Conservation (phyloP, 2,329 filamentous ascomycete genomes). For the Xylaria sp. region DNA sequence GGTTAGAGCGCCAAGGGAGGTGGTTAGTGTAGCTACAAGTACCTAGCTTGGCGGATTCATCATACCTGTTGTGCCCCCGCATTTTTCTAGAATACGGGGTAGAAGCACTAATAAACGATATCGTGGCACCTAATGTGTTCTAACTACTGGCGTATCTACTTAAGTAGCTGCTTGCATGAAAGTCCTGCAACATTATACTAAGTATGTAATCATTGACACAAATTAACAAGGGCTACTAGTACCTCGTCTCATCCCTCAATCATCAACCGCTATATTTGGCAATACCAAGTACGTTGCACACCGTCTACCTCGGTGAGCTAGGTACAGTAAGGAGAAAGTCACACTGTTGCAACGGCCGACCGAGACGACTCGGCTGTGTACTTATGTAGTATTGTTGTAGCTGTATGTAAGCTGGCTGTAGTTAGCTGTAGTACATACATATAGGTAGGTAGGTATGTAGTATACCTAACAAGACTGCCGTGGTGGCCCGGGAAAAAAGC, state of each 20-base stretch:
- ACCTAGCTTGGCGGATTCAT: constrained; percentile 22
- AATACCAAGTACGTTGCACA: background rate
- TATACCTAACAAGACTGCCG: constrained; percentile 26
- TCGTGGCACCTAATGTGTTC: background rate
- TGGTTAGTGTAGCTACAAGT: background rate
- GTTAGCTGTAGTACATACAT: background rate
- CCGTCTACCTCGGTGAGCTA: background rate
- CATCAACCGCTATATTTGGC: background rate
- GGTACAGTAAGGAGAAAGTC: background rate
- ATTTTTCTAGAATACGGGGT: constrained; percentile 36
- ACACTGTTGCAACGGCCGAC: constrained; percentile 22
- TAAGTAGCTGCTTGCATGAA: background rate
- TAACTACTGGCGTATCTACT: constrained; percentile 3
- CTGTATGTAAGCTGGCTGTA: background rate
- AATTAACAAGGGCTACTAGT: background rate
- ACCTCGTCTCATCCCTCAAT: background rate
- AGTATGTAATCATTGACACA: background rate
- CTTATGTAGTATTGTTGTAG: too few relatives aligned
- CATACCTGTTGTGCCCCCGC: constrained; percentile 30
- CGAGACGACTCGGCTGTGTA: constrained; percentile 17
- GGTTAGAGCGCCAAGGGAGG: too few relatives aligned
- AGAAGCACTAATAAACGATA: constrained; percentile 15
- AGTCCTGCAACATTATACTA: background rate
- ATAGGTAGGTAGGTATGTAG: too few relatives aligned
- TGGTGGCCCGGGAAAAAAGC: constrained; percentile 28